Evolutionary conservation across 257 asterid species (phyloP).

Genomic region (Gardenia jasminoides): DNA sequence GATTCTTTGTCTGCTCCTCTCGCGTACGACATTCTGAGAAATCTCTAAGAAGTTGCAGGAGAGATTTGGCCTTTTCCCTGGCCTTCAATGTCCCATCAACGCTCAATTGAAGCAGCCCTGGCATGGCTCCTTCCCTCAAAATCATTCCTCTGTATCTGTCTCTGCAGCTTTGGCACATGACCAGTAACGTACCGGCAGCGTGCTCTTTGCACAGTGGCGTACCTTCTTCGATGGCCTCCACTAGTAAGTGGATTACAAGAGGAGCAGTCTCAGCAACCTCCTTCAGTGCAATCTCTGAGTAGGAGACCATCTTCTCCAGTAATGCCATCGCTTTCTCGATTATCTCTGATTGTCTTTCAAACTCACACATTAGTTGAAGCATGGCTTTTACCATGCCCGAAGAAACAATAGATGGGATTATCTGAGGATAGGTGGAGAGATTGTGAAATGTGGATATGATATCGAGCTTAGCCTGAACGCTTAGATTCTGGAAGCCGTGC

Average conservation of each 20-base stretch:
- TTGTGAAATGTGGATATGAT: conserved; percentile 61
- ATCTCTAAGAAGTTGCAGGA: conserved; percentile 70
- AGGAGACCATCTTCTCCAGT: conserved; percentile 53
- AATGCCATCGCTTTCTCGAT: conserved; percentile 58
- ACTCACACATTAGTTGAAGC: conserved; percentile 33
- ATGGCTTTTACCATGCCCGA: conserved; percentile 43
- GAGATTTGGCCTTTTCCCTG: conserved; percentile 60
- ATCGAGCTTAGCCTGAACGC: conserved; percentile 56
- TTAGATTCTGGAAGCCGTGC: conserved; percentile 17
- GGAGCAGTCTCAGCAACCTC: conserved; percentile 48
- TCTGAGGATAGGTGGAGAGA: conserved; percentile 55
- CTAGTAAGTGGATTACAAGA: conserved; percentile 47
- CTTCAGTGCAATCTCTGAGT: conserved; percentile 49
- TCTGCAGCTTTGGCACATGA: conserved; percentile 53
- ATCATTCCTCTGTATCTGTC: conserved; percentile 67
- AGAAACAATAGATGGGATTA: conserved; percentile 38
- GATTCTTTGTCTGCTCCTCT: conserved; percentile 38
- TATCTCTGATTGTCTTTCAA: conserved; percentile 49
- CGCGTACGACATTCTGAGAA: conserved; percentile 35
- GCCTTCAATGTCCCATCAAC: conserved; percentile 65
- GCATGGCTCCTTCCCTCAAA: conserved; percentile 75
- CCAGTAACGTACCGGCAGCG: conserved; percentile 54
- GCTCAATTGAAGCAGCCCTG: conserved; percentile 73
- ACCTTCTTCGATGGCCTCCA: conserved; percentile 83
- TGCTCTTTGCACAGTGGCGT: conserved; percentile 55